Conservation (phyloP, 495 filamentous ascomycete genomes). For the Daldinia grandis region DNA sequence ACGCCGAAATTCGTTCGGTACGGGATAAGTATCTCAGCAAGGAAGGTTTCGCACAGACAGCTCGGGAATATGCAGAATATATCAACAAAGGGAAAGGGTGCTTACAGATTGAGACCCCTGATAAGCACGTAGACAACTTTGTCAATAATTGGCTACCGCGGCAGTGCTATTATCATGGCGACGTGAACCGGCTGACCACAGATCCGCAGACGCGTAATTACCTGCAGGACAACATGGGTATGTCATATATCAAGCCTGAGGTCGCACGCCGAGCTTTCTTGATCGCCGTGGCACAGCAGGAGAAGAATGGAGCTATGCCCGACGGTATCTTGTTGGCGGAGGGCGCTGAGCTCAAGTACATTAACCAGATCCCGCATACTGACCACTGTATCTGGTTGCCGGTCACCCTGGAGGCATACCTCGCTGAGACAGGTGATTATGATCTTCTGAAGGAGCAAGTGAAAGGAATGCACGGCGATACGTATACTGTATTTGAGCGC, state of each 20-base stretch:
- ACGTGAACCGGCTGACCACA: slow-evolving; percentile 65
- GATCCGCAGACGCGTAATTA: slow-evolving; percentile 68
- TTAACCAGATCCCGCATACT: slow-evolving; percentile 66
- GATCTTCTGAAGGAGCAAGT: slow-evolving; percentile 56
- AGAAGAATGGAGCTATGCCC: slow-evolving; percentile 63
- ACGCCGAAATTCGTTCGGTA: slow-evolving; percentile 59
- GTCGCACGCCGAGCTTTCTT: slow-evolving; percentile 59
- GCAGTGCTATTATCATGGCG: slow-evolving; percentile 65
- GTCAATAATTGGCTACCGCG: slow-evolving; percentile 67
- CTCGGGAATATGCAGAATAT: slow-evolving; percentile 58
- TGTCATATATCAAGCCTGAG: slow-evolving; percentile 64
- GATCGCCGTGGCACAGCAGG: slow-evolving; percentile 60
- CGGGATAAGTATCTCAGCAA: slow-evolving; percentile 59
- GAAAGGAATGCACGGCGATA: slow-evolving; percentile 50
- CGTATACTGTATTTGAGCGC: slow-evolving; percentile 61
- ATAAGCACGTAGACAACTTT: slow-evolving; percentile 65
- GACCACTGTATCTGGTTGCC: slow-evolving; percentile 68
- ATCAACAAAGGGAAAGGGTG: slow-evolving; percentile 60
- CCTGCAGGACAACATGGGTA: slow-evolving; percentile 68
- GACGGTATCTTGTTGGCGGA: slow-evolving; percentile 63
- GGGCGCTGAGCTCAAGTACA: slow-evolving; percentile 66
- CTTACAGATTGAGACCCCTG: slow-evolving; percentile 61
- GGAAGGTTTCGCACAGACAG: slow-evolving; percentile 54
- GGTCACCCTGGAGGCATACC: slow-evolving; percentile 61
- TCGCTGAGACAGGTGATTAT: slow-evolving; percentile 63